Evolutionary conservation across 495 filamentous ascomycete species (phyloP), one percentile per base, ranked within the genome.

Genomic region (Tuber microsphaerosporum): DNA sequence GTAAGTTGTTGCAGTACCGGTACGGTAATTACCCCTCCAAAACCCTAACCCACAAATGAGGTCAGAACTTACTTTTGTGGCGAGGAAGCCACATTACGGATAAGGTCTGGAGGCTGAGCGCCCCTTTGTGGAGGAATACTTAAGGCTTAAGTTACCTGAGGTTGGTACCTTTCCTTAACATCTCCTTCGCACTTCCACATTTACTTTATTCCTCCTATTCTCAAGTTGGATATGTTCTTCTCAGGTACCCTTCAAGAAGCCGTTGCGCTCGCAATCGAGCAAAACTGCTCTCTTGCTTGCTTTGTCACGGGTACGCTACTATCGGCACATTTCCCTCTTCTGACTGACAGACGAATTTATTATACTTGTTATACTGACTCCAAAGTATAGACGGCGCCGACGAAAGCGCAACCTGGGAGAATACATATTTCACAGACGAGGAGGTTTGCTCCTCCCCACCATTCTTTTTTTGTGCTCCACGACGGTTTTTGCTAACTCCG

Each of bases 231-330:
- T 8, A 91, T 94, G 87, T 98, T 97, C 84, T 95, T 91, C 81
- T 74, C 90, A 71, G 94, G 94, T 34, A 89, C 87, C 75, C 84
- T 97, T 10, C 90, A 94, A 80, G 89, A 90, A 72, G 94, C 92
- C 70, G 94, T 98, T 79, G 85, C 87, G 10, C 83, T 87, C 37
- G 93, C 95, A 31, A 84, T 97, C 17, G 87, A 88, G 71, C 85
- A 92, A 81, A 81, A 83, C 41, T 91, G 91, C 78, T 84, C 88
- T 19, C 89, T 94, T 8, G 87, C 88, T 69, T 93, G 92, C 82
- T 92, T 94, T 84, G 87, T 92, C 46, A 82, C 85, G 85, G 89
- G 90, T 91, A 72, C 70, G 88, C 51, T 14, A 4, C 22, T 26
- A 26, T 31, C 51, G 10, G 2, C 51, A 26, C 14, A 82, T 82